phyloP scores from a whole-genome alignment of 2,329 filamentous ascomycete genomes.

The Drechslerella dactyloides region DNA sequence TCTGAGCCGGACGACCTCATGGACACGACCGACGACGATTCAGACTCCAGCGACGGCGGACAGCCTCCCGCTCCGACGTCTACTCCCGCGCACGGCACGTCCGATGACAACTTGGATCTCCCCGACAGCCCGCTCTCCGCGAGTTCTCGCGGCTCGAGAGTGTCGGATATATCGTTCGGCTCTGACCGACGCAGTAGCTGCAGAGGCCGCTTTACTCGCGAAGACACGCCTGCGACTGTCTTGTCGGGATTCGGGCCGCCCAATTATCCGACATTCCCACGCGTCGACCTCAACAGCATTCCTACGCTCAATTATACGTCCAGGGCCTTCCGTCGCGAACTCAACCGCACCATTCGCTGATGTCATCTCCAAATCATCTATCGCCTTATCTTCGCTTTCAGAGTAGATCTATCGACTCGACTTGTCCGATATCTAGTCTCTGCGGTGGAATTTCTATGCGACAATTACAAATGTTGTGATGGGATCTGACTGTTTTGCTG shows the following conservation, averaged over 20 bases:
- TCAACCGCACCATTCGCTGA: conserved; percentile 16
- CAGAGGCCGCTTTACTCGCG: background rate
- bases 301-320: conserved; percentile 1
- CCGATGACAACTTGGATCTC: background rate
- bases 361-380: no score
- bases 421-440: no score
- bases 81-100: background rate
- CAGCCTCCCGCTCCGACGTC: background rate
- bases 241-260: background rate
- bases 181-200: background rate
- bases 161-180: background rate
- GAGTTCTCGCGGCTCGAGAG: background rate
- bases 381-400: no score
- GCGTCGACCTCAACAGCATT: conserved; percentile 1
- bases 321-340: conserved; percentile 3
- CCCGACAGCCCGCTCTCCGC: conserved; percentile 7
- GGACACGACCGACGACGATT: background rate
- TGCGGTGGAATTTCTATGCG: no score
- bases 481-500: conserved; percentile 2
- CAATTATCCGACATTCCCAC: conserved; percentile 12
- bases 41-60: background rate
- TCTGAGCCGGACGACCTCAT: background rate
- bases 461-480: no score
- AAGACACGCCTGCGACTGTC: conserved; percentile 2
- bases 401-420: background rate